Percentiles rank a stretch among this genome's conserved stretches.
These are phyloP conservation scores for Lonicera japonica DNA, from an alignment of 129 eudicot species.

Conservation along the genomic window DNA sequence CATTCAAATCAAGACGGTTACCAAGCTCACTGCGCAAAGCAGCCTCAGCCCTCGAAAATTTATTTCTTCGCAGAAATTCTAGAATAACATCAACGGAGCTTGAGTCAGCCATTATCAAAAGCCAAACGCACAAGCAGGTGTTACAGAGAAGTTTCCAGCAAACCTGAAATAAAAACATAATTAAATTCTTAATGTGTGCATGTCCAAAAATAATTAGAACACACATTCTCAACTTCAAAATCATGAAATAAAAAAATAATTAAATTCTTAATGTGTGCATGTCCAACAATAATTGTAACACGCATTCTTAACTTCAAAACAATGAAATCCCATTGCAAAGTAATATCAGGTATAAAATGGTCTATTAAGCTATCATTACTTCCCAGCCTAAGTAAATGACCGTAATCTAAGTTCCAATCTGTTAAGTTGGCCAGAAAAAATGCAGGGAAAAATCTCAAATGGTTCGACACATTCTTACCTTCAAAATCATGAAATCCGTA, in stretches of 20 bases:
- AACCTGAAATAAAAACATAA: slow-evolving; percentile 21
- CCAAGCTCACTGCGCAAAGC: slow-evolving; percentile 71
- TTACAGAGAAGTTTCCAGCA: slow-evolving; percentile 10
- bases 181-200: not conserved
- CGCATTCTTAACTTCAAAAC: not conserved
- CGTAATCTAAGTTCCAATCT: too few species aligned
- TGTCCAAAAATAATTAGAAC: not conserved
- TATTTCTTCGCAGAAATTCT: slow-evolving; percentile 65
- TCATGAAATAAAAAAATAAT: slow-evolving; percentile 20
- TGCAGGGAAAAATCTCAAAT: too few species aligned
- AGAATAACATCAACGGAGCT: slow-evolving; percentile 56
- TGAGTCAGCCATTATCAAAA: slow-evolving; percentile 61
- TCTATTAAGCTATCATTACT: not conserved
- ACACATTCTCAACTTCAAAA: not conserved
- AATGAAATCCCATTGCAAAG: not conserved
- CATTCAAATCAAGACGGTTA: slow-evolving; percentile 50
- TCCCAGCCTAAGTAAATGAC: too few species aligned
- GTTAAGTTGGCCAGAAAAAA: too few species aligned
- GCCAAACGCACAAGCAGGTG: slow-evolving; percentile 10
- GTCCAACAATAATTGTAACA: not conserved
- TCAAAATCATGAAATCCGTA: not conserved
- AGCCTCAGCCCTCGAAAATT: slow-evolving; percentile 79
- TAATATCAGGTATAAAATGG: not conserved
- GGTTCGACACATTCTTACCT: too few species aligned
- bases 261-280: not conserved